Conservation (phyloP, 306 rosid genomes). For the Lathyrus tuberosus region DNA sequence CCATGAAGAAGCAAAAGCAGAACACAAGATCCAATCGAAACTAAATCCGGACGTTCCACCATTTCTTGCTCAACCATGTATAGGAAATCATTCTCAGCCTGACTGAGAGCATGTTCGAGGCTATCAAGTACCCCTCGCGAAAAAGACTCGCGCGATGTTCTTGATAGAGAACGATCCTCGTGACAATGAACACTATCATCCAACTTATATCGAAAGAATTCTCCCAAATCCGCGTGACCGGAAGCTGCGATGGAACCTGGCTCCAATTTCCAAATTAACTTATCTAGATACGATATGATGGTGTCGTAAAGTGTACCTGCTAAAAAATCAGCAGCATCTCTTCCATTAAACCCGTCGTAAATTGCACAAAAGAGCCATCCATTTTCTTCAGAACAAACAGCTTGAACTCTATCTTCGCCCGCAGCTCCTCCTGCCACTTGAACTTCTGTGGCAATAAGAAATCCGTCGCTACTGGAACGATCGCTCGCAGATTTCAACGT, state of each 20-base stretch:
- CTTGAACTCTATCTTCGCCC: constrained; percentile 99
- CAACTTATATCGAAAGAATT: constrained; percentile 43
- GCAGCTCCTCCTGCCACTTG: constrained; percentile 99
- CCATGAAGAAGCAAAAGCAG: constrained; percentile 85
- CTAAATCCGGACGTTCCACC: constrained; percentile 95
- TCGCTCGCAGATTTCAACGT: constrained; percentile 54
- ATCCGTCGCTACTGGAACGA: constrained; percentile 71
- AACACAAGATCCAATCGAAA: constrained; percentile 95
- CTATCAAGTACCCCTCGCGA: constrained; percentile 71
- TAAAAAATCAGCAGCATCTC: constrained; percentile 98
- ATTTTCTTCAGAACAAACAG: constrained; percentile 96
- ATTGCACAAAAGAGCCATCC: constrained; percentile 98
- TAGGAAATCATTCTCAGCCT: constrained; percentile 86
- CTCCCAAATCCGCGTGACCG: constrained; percentile 39
- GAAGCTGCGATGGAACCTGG: constrained; percentile 45
- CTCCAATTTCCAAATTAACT: constrained; percentile 62
- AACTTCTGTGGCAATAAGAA: constrained; percentile 74
- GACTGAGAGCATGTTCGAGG: constrained; percentile 69
- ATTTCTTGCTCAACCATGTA: constrained; percentile 98
- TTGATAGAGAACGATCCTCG: constrained; percentile 39
- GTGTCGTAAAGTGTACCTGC: constrained; percentile 95
- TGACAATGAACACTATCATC: constrained; percentile 38
- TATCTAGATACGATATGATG: constrained; percentile 62
- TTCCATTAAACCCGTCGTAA: constrained; percentile 95
- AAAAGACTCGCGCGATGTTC: constrained; percentile 41